Percentiles rank a stretch among this genome's conserved stretches.
phyloP scores from a whole-genome alignment of 148 eudicot species.

The Amaranthus hypochondriacus region DNA sequence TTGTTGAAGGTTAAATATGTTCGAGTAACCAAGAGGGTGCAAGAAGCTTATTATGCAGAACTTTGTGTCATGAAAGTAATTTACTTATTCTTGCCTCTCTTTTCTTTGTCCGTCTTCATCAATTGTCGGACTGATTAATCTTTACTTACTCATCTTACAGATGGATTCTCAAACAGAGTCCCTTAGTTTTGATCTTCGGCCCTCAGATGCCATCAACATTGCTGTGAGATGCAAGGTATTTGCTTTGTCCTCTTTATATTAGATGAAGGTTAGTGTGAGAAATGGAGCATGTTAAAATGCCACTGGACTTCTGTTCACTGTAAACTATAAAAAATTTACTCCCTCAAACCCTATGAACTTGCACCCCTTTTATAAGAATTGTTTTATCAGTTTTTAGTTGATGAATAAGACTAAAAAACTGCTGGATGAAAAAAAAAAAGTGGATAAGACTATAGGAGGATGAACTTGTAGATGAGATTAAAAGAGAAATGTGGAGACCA shows the following conservation, averaged over 20 bases:
- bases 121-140: neutral
- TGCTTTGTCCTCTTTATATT: neutral
- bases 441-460: no score
- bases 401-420: no score
- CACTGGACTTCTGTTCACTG: neutral
- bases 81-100: neutral
- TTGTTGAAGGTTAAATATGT: conserved; percentile 72
- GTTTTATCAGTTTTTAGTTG: no score
- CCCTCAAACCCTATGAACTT: no score
- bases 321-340: neutral
- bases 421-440: no score
- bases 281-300: neutral
- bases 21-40: conserved; percentile 85
- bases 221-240: conserved; percentile 94
- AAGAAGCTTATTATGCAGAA: conserved; percentile 87
- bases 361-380: no score
- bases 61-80: conserved; percentile 63
- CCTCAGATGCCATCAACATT: conserved; percentile 94
- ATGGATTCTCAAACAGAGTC: conserved; percentile 54
- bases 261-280: neutral
- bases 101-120: neutral
- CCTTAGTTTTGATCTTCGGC: conserved; percentile 75
- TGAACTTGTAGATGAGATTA: no score
- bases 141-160: conserved; percentile 27
- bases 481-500: no score